phyloP scores from a whole-genome alignment of 805 yeast genomes.

The Cyberlindnera nakhonratchasimensis region DNA sequence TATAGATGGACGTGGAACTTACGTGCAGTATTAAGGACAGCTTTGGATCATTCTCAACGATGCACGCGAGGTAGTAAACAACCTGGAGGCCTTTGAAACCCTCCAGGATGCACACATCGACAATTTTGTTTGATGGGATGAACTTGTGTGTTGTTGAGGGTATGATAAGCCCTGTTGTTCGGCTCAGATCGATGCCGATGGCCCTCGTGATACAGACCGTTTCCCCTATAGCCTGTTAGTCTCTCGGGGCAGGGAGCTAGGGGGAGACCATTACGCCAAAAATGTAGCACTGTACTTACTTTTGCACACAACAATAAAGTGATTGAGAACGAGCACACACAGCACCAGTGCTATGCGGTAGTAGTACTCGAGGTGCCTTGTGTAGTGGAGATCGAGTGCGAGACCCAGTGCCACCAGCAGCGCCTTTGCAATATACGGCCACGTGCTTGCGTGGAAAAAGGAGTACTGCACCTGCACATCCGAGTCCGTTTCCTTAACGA shows the following conservation, averaged over 20 bases:
- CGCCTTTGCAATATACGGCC: background rate
- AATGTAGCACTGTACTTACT: conserved; percentile 2
- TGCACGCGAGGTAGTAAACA: conserved; percentile 57
- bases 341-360: background rate
- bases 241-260: too few relatives aligned
- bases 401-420: background rate
- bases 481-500: conserved; percentile 5
- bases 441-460: conserved; percentile 2
- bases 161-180: conserved; percentile 29
- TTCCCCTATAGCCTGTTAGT: conserved; percentile 26
- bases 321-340: background rate
- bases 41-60: conserved; percentile 40
- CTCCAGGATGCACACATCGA: conserved; percentile 71
- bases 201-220: conserved; percentile 34
- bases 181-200: conserved; percentile 45
- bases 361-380: background rate
- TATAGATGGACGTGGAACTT: conserved; percentile 16
- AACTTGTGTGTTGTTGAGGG: conserved; percentile 36
- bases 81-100: conserved; percentile 70
- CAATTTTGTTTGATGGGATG: conserved; percentile 52
- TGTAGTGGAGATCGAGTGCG: background rate
- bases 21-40: conserved; percentile 33
- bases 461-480: conserved; percentile 9
- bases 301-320: background rate
- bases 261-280: too few relatives aligned